Evolutionary conservation across 1,139 yeast genomes (phyloP), one percentile per base, ranked within the genome.

Genomic region (Nakaseomyces sp.): DNA sequence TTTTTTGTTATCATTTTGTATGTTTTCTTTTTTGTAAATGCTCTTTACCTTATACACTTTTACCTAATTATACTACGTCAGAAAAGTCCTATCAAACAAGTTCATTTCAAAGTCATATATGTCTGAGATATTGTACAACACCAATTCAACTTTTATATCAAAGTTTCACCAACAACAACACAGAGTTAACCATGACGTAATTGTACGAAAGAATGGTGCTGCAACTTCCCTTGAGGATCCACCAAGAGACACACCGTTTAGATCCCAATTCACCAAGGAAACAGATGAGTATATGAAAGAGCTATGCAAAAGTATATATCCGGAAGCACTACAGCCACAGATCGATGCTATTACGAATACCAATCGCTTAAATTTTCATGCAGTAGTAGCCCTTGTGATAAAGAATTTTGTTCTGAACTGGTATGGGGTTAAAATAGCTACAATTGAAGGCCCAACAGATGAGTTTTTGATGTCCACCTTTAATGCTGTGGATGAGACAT

Each of bases 101-200:
- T n/a, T n/a, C n/a, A n/a, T n/a, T n/a, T n/a, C n/a, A n/a, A n/a
- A n/a, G n/a, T n/a, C n/a, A n/a, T n/a, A n/a, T n/a, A 57, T 58
- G 62, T 50, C 60, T 2, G 48, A 50, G 5, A 57, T 59, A 24
- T 46, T 55, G 13, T 59, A 59, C 43, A 58, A 57, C 38, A 52
- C 60, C 25, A 59, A 54, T 37, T 58, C 64, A 7, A 53, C 50
- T 16, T 45, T 57, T 9, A 51, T 59, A 13, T 57, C 58, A 12
- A 54, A 50, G 39, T 57, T 50, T 22, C 63, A 35, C 6, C 38
- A 35, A 13, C 38, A 35, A 13, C 38, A 40, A 32, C 15, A 26
- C 19, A 20, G 28, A 15, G 18, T 15, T 7, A 29, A 7, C 10
- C 6, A 13, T 7, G 32, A 29, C 6, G 19, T 10, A 12, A 3